Conservation (phyloP, 495 filamentous ascomycete genomes). For the Daldinia vernicosa region DNA sequence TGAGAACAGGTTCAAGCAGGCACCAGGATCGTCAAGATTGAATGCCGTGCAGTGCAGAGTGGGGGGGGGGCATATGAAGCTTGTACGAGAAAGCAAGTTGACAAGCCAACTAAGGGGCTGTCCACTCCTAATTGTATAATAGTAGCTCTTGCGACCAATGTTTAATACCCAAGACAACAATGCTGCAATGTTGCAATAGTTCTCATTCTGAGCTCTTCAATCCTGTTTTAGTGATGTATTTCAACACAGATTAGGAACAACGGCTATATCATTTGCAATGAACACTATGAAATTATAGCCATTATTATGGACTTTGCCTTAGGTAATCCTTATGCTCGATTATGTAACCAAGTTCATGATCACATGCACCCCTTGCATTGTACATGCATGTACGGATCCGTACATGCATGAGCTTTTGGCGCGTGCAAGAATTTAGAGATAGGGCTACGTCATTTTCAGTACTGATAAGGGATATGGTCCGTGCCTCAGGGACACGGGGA, state of each 20-base stretch:
- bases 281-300: not conserved
- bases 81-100: conserved; percentile 18
- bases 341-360: not conserved
- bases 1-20: conserved; percentile 16
- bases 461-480: conserved; percentile 17
- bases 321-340: not conserved
- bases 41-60: conserved; percentile 12
- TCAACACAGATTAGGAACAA: not conserved
- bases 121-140: conserved; percentile 31
- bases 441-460: conserved; percentile 22
- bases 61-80: conserved; percentile 20
- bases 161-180: conserved; percentile 27
- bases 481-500: conserved; percentile 19
- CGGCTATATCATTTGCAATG: not conserved
- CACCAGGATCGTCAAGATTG: conserved; percentile 4
- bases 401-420: conserved; percentile 1
- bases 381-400: not conserved
- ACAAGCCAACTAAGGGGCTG: conserved; percentile 12
- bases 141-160: conserved; percentile 22
- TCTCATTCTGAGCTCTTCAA: not conserved
- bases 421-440: conserved; percentile 1
- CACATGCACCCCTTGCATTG: not conserved
- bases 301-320: too few relatives aligned
- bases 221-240: not conserved
- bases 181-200: not conserved